Base-by-base conservation (phyloP, 2,329 filamentous ascomycete species). In the Coleophoma eucalyptorum region DNA sequence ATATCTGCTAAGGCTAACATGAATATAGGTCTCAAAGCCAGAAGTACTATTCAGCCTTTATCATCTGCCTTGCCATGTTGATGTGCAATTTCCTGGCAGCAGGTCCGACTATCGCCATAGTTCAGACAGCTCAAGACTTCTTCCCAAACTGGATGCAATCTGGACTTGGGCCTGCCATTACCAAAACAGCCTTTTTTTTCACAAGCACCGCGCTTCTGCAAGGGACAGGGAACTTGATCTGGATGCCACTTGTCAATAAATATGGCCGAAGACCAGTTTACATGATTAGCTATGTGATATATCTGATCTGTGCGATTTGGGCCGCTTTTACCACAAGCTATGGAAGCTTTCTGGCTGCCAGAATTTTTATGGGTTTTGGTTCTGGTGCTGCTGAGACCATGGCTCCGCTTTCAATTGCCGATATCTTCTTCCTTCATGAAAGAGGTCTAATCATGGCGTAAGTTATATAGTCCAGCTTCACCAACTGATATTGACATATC, bases 351-450 rank as follows among this genome's bases (percentile, higher is more conserved):
- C 43, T 60, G 26, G 51, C 55, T n/a, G 50, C 52, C 18, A 49
- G 58, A 20, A 57, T 61, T 31, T 18, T 58, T 13, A 55, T 58
- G 52, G 55, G 55, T 1, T 57, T 58, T 41, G 49, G 41, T 10
- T 34, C 57, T 3, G 58, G 58, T 8, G 78, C 80, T 6, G 74
- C 77, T 4, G 79, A 84, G 66, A 80, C 75, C 0, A 74, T 78
- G 13, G 78, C 80, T 62, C 79, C 79, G 1, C 70, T 76, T 26
- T 72, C 83, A 41, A 83, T 83, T 58, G 77, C 80, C 2, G 80
- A 84, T 58, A 75, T 82, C 21, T 80, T 80, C 63, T 83, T 84
- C 66, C 67, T 84, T 7, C 77, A 82, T 55, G 78, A 83, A 48
- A 71, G 81, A 50, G 81, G 81, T 8, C 76, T 73, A 52, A 80